Evolutionary conservation across 2,329 filamentous ascomycete genomes (phyloP).

Genomic region (Ceratocystis alfenasii): DNA sequence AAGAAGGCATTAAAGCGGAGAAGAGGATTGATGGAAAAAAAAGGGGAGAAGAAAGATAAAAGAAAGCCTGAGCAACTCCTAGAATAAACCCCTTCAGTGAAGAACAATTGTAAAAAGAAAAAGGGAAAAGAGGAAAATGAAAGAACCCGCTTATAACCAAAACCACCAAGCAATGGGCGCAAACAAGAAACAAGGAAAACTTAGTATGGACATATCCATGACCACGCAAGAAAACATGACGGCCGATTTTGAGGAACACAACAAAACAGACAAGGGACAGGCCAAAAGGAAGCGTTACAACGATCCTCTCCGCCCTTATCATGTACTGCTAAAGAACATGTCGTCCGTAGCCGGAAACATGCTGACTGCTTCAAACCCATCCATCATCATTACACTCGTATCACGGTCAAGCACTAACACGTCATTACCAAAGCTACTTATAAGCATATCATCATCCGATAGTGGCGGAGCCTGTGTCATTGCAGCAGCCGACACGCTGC

Average conservation of each 20-base stretch:
- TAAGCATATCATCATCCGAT: conserved; percentile 34
- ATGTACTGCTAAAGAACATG: conserved; percentile 39
- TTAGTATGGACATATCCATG: background rate
- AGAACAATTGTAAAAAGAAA: background rate
- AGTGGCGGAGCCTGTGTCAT: conserved; percentile 1
- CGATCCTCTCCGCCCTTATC: conserved; percentile 14
- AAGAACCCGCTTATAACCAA: conserved; percentile 11
- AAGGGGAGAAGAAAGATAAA: conserved; percentile 5
- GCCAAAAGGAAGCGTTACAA: background rate
- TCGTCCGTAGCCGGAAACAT: conserved; percentile 43
- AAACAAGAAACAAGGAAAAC: background rate
- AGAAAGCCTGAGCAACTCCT: background rate
- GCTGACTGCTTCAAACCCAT: conserved; percentile 39
- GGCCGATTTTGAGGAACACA: conserved; percentile 7
- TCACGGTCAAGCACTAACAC: conserved; percentile 37
- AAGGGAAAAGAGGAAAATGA: background rate
- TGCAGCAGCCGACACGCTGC: background rate
- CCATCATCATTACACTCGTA: conserved; percentile 39
- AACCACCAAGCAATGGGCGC: conserved; percentile 1
- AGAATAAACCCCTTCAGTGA: background rate
- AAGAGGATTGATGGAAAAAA: background rate
- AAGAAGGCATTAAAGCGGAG: background rate
- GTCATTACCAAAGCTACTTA: conserved; percentile 35
- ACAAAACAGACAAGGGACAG: background rate
- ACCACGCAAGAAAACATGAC: background rate